Base-by-base conservation (phyloP, 495 filamentous ascomycete genomes). In the Penicillium canescens region DNA sequence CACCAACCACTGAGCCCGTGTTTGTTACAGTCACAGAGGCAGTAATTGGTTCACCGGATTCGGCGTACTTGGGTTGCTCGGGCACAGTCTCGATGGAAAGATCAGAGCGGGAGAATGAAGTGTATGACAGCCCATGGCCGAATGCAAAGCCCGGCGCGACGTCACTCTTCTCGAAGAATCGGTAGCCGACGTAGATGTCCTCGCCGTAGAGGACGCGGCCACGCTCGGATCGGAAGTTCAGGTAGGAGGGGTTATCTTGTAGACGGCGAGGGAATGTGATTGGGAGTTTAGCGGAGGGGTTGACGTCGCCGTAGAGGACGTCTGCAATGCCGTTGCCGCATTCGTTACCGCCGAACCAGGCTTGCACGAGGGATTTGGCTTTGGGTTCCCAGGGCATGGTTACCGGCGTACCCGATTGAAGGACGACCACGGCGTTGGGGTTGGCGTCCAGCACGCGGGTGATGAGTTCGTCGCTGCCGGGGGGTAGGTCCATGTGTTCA, bases 51-150 rank as follows among this genome's bases (percentile, higher is more conserved):
- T 79, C 78, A 2, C 76, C 77, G 23, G 60, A 62, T n/a, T 55
- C 56, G 3, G 47, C 16, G 46, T 63, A 62, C n/a, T 54, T 49
- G 69, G 67, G 2, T 31, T 66, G 49, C 37, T 72, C 71, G 0
- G 68, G 67, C 0, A 52, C 48, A 3, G 69, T 70, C 16, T 52
- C 18, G 23, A 90, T 68, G 1, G 72, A 76, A 14, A 89, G 80
- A 18, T 83, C 71, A 11, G 82, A 82, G 63, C 90, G 90, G 28
- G 76, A 68, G 64, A 95, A 95, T 5, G 77, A 84, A 0, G 90
- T 90, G 68, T 94, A 95, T 0, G 86, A 90, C 9, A 96, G 81
- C 18, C 91, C 91, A 65, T 93, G 85, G 40, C 91, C 90, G 61
- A 96, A 95, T 42, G 86, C 77, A 72, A 94, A 94, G 0, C 87